Evolutionary conservation across 768 basidiomycete species (phyloP).

Genomic region (Pulveroboletus frians): DNA sequence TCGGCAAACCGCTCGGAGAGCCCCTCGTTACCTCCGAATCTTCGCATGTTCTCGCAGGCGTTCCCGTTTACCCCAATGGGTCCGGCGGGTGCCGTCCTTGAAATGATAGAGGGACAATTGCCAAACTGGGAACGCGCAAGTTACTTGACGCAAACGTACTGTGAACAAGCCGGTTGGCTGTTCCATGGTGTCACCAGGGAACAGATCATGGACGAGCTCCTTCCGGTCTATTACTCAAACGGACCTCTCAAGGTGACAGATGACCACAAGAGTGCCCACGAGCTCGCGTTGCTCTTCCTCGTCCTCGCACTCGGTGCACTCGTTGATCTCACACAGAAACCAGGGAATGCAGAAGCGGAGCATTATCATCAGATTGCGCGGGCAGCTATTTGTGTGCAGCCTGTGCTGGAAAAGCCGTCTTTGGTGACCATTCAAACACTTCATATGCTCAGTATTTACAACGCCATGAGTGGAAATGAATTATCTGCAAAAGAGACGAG

Average conservation of each 20-base stretch:
- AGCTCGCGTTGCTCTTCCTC: conserved; percentile 45
- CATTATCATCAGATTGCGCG: conserved; percentile 63
- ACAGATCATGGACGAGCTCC: conserved; percentile 42
- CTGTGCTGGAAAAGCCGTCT: conserved; percentile 67
- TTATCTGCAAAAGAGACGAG: conserved; percentile 51
- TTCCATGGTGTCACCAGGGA: conserved; percentile 44
- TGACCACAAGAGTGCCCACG: conserved; percentile 43
- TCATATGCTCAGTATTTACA: conserved; percentile 65
- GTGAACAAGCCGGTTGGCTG: conserved; percentile 47
- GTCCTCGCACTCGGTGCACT: conserved; percentile 53
- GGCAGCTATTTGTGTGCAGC: conserved; percentile 60
- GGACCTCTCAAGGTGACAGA: conserved; percentile 21
- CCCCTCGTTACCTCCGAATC: conserved; percentile 28
- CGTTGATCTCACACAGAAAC: conserved; percentile 30
- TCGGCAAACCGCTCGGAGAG: conserved; percentile 26
- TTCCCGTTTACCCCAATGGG: conserved; percentile 66
- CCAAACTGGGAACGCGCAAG: conserved; percentile 49
- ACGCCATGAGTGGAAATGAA: conserved; percentile 64
- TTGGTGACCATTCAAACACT: conserved; percentile 66
- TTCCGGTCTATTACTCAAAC: conserved; percentile 37
- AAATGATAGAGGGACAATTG: conserved; percentile 49
- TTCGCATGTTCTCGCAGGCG: conserved; percentile 48
- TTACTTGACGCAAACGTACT: conserved; percentile 41
- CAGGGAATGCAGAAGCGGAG: conserved; percentile 42
- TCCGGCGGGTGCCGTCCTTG: conserved; percentile 40